Conservation (phyloP, 768 basidiomycete genomes). For the Hemileccinum rubropunctum region DNA sequence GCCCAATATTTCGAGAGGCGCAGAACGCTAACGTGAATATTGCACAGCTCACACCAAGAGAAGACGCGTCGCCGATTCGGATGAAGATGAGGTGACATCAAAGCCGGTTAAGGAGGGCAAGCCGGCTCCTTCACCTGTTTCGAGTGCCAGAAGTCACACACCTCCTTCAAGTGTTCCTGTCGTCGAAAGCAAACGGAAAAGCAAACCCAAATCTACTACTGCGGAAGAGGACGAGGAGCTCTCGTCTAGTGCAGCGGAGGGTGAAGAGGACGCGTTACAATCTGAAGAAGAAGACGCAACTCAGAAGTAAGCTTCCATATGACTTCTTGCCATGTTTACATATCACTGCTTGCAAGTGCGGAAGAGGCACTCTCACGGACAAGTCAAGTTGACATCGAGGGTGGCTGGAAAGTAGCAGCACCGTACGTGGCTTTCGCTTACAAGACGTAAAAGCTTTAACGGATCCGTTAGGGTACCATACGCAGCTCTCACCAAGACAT, state of each 20-base stretch:
- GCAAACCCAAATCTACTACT: constrained; percentile 7
- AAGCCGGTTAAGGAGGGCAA: constrained; percentile 1
- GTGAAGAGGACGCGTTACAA: constrained; percentile 41
- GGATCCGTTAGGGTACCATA: constrained; percentile 77
- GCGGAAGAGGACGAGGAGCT: constrained; percentile 34
- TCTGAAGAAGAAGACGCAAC: constrained; percentile 53
- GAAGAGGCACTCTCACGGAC: constrained; percentile 60
- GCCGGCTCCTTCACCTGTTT: not conserved
- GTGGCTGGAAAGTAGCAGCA: constrained; percentile 81
- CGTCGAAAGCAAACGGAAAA: constrained; percentile 20
- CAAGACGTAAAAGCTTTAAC: not conserved
- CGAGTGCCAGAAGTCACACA: not conserved
- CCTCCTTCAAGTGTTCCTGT: constrained; percentile 1
- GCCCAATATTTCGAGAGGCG: not conserved
- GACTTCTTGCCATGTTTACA: not conserved
- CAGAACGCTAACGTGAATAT: not conserved
- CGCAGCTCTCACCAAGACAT: constrained; percentile 85
- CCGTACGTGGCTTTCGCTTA: constrained; percentile 54
- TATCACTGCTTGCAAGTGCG: constrained; percentile 43
- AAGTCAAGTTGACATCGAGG: constrained; percentile 70
- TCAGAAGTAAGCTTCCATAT: constrained; percentile 50
- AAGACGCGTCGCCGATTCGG: constrained; percentile 52
- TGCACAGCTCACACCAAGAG: constrained; percentile 42
- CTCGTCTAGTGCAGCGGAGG: constrained; percentile 35
- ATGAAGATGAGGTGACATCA: constrained; percentile 40